Evolutionary conservation across 495 filamentous ascomycete genomes (phyloP).

Genomic region (Clohesyomyces aquaticus): DNA sequence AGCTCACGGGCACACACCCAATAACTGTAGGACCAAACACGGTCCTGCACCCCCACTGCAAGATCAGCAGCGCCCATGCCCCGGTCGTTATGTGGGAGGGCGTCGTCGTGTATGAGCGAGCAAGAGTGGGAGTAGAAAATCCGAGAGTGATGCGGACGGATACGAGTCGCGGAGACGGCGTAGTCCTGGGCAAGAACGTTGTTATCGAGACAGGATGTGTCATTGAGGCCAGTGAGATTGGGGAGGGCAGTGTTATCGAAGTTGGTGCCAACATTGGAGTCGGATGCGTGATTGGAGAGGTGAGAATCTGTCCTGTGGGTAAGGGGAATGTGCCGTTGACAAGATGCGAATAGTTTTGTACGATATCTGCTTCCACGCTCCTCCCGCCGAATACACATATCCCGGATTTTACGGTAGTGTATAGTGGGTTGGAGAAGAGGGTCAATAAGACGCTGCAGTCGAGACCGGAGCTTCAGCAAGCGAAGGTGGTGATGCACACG

Average conservation of each 20-base stretch:
- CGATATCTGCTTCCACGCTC: conserved; percentile 58
- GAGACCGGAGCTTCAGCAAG: conserved; percentile 51
- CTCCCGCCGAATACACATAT: conserved; percentile 59
- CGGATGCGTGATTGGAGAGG: conserved; percentile 67
- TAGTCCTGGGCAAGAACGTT: conserved; percentile 60
- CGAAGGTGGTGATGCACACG: conserved; percentile 59
- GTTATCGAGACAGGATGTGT: conserved; percentile 64
- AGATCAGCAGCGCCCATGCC: conserved; percentile 68
- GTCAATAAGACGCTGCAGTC: conserved; percentile 52
- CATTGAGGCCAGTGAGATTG: conserved; percentile 65
- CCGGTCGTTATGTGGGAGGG: conserved; percentile 72
- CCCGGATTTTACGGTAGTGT: conserved; percentile 69
- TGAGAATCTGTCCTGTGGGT: conserved; percentile 41
- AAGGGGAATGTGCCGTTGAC: conserved; percentile 5
- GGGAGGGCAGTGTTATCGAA: conserved; percentile 66
- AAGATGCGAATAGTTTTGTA: conserved; percentile 48
- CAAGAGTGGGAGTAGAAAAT: conserved; percentile 43
- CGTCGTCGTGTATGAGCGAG: conserved; percentile 75
- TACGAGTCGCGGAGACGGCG: conserved; percentile 42
- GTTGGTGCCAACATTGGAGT: conserved; percentile 63
- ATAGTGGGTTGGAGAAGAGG: conserved; percentile 59
- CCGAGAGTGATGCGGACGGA: conserved; percentile 42
- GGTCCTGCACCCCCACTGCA: conserved; percentile 80
- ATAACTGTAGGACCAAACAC: conserved; percentile 72
- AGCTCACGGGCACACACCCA: conserved; percentile 70